Percentiles rank a stretch among this genome's conserved stretches.
Conservation (phyloP, 495 filamentous ascomycete species). For the Glonium stellatum region DNA sequence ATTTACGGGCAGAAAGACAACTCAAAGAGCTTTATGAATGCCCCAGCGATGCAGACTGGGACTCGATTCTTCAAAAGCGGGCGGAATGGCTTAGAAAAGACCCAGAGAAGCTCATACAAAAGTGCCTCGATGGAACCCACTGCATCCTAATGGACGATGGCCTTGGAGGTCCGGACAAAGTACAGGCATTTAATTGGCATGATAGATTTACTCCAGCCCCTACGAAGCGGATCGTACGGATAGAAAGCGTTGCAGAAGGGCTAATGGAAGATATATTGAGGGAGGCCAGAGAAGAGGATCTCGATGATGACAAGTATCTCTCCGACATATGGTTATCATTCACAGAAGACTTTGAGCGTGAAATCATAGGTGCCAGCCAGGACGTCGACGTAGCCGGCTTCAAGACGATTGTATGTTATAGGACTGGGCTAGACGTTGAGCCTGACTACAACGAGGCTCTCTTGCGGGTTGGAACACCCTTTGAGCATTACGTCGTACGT, state of each 20-base stretch:
- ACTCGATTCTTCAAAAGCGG: slow-evolving; percentile 47
- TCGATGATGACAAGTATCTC: slow-evolving; percentile 27
- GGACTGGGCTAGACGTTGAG: slow-evolving; percentile 61
- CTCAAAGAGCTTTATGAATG: slow-evolving; percentile 57
- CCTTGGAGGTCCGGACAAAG: slow-evolving; percentile 47
- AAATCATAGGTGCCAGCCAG: slow-evolving; percentile 47
- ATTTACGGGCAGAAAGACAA: slow-evolving; percentile 64
- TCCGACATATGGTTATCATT: slow-evolving; percentile 37
- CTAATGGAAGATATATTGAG: slow-evolving; percentile 47
- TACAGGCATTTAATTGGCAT: slow-evolving; percentile 63
- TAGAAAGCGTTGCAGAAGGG: slow-evolving; percentile 67
- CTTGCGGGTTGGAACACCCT: slow-evolving; percentile 22
- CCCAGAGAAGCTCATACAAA: slow-evolving; percentile 51
- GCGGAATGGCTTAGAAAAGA: slow-evolving; percentile 40
- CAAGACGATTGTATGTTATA: slow-evolving; percentile 80
- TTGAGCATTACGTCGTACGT: slow-evolving; percentile 27
- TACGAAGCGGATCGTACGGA: slow-evolving; percentile 74
- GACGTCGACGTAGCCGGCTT: slow-evolving; percentile 73
- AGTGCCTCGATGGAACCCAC: slow-evolving; percentile 69
- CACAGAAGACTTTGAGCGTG: slow-evolving; percentile 40
- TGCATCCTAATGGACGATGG: slow-evolving; percentile 75
- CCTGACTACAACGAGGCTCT: slow-evolving; percentile 26
- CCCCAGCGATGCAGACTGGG: slow-evolving; percentile 58
- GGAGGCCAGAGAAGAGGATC: slow-evolving; percentile 21
- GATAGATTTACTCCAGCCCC: slow-evolving; percentile 53